phyloP scores from a whole-genome alignment of 345 rosid genomes.

The Angophora floribunda region DNA sequence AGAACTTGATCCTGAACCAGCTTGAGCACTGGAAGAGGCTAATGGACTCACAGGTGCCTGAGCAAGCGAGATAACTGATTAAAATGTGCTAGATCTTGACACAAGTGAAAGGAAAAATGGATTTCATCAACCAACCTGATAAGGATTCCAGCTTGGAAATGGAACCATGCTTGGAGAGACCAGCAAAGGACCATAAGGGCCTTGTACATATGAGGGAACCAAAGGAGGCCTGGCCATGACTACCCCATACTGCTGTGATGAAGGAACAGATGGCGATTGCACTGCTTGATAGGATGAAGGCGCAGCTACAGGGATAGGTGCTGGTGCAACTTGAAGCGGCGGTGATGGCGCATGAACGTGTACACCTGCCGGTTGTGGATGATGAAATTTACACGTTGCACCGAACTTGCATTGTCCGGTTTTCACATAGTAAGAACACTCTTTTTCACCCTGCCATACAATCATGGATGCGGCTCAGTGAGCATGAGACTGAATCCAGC shows the following conservation, averaged over 20 bases:
- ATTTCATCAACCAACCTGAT: constrained; percentile 40
- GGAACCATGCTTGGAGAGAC: constrained; percentile 66
- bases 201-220: constrained; percentile 56
- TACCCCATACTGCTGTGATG: constrained; percentile 67
- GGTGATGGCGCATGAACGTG: constrained; percentile 42
- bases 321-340: constrained; percentile 30
- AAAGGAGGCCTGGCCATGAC: constrained; percentile 70
- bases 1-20: constrained; percentile 44
- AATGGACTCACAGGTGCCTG: constrained; percentile 55
- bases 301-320: constrained; percentile 24
- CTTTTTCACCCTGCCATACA: constrained; percentile 70
- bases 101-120: background rate
- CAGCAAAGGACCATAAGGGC: constrained; percentile 66
- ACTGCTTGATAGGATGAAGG: constrained; percentile 37
- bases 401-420: constrained; percentile 93
- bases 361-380: constrained; percentile 52
- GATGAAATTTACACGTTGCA: constrained; percentile 76
- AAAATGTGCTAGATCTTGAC: background rate
- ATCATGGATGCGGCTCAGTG: background rate
- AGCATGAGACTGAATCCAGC: background rate
- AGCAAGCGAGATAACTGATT: background rate
- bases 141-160: constrained; percentile 62
- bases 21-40: constrained; percentile 49
- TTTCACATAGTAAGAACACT: constrained; percentile 80
- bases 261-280: constrained; percentile 52